Percentiles rank a stretch among this genome's conserved stretches.
These are phyloP conservation scores for Solanum arcanum DNA, from an alignment of 257 asterid genomes.

Conservation along the genomic window DNA sequence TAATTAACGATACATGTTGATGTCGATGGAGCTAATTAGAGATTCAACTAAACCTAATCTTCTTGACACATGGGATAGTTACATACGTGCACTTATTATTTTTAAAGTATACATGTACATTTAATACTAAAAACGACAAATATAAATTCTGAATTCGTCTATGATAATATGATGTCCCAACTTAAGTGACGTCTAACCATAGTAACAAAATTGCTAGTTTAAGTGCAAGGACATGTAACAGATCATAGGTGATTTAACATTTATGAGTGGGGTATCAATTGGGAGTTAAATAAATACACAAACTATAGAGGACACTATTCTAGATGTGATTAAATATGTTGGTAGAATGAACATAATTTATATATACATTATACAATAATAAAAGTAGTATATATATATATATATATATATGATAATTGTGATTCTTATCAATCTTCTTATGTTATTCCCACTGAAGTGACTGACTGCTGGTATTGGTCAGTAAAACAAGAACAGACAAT, in stretches of 20 bases:
- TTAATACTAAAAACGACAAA: neutral
- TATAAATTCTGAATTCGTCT: neutral
- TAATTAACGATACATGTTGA: neutral
- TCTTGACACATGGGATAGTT: neutral
- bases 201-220: neutral
- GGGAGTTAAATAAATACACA: neutral
- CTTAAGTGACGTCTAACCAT: neutral
- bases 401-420: neutral
- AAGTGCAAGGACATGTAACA: neutral
- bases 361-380: neutral
- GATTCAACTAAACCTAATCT: neutral
- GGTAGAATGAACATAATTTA: neutral
- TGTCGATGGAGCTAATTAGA: neutral
- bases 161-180: neutral
- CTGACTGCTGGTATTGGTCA: neutral
- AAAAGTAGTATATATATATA: neutral
- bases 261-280: neutral
- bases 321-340: neutral
- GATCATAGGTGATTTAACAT: neutral
- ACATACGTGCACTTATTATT: neutral
- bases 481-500: neutral
- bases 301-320: neutral
- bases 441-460: conserved; percentile 2
- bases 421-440: neutral
- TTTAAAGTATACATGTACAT: neutral